Conservation (phyloP, 306 rosid species). For the Quercus rubra region DNA sequence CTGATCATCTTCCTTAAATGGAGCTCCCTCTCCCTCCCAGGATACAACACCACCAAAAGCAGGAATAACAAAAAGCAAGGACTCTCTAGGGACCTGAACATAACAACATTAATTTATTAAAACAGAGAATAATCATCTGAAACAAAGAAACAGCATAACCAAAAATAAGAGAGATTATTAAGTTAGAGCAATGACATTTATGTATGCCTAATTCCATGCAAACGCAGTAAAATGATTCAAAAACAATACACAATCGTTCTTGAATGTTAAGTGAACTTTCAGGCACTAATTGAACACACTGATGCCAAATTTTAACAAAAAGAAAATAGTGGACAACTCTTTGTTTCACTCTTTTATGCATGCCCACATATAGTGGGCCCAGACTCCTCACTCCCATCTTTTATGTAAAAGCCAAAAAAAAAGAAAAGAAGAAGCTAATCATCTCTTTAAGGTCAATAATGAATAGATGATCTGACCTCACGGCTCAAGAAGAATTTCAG, state of each 20-base stretch:
- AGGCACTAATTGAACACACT: neutral
- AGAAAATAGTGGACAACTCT: neutral
- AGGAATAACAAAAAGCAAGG: slow-evolving; percentile 80
- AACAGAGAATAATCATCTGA: neutral
- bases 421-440: neutral
- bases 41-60: slow-evolving; percentile 92
- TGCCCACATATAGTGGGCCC: too few species aligned
- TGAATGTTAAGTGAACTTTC: neutral
- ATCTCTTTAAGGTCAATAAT: neutral
- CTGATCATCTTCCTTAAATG: slow-evolving; percentile 70
- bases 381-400: too few species aligned
- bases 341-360: too few species aligned
- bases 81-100: slow-evolving; percentile 83
- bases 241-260: neutral
- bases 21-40: slow-evolving; percentile 92
- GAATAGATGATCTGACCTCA: slow-evolving; percentile 52
- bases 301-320: neutral
- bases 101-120: neutral
- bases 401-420: too few species aligned
- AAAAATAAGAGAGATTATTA: neutral
- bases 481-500: slow-evolving; percentile 87
- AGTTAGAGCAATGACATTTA: neutral
- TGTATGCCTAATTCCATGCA: neutral
- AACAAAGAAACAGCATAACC: neutral
- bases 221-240: neutral